Evolutionary conservation across 495 filamentous ascomycete genomes (phyloP).

Genomic region (Terfezia claveryi): DNA sequence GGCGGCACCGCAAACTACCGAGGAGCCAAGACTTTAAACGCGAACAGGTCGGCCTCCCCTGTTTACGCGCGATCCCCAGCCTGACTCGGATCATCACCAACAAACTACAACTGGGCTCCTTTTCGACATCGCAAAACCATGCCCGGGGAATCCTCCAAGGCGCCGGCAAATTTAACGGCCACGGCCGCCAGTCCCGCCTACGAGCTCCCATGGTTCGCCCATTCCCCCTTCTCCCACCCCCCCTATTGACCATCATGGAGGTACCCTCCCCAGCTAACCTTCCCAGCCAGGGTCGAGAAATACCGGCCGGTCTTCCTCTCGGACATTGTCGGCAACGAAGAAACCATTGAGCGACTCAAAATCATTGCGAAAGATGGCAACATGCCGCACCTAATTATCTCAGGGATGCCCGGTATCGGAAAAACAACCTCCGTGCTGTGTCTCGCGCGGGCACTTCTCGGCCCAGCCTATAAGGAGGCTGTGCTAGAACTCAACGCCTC

Average conservation of each 20-base stretch:
- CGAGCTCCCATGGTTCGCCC: constrained; percentile 70
- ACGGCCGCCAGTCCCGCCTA: constrained; percentile 37
- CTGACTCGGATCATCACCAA: too few species aligned
- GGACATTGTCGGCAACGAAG: constrained; percentile 91
- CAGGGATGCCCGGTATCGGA: constrained; percentile 95
- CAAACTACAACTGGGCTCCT: too few species aligned
- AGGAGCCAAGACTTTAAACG: too few species aligned
- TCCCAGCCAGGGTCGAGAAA: constrained; percentile 68
- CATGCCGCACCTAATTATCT: constrained; percentile 98
- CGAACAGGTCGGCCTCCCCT: too few species aligned
- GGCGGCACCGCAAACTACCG: too few species aligned
- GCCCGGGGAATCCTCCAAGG: constrained; percentile 55
- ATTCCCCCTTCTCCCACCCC: too few species aligned
- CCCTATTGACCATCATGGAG: constrained; percentile 2
- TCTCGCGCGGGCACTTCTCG: constrained; percentile 75
- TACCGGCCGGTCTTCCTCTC: constrained; percentile 87
- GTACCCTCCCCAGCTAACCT: constrained; percentile 6
- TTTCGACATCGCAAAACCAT: not conserved
- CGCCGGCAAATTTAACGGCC: constrained; percentile 42
- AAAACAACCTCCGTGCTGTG: constrained; percentile 95
- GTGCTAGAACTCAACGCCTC: constrained; percentile 90
- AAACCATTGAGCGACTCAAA: constrained; percentile 91
- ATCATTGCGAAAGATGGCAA: constrained; percentile 99
- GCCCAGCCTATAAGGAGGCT: constrained; percentile 90
- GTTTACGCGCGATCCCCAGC: too few species aligned